Evolutionary conservation across 2,329 filamentous ascomycete species (phyloP), one percentile per base, ranked within the genome.

Genomic region (Fusarium euwallaceae): DNA sequence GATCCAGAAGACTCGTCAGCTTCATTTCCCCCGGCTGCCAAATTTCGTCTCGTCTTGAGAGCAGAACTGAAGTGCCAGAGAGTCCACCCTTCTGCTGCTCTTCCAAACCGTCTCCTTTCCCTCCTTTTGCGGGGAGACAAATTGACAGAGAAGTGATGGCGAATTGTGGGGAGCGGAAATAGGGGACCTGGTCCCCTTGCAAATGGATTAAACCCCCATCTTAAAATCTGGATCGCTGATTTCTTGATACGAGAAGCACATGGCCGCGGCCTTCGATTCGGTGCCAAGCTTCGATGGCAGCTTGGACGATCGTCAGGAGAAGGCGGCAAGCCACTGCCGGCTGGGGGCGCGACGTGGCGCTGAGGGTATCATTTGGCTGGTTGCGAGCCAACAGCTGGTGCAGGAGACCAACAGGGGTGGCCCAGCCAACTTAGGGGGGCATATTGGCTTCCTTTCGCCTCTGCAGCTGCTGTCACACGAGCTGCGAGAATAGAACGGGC

Each of bases 271-370:
- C 58, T 66, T 56, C 61, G 55, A 71, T 65, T 65, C 62, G 61
- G 64, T 73, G 64, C 72, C 69, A 77, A 76, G 70, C 70, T 68
- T 69, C 43, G 32, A 63, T 69, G 63, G 64, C 61, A 70, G 64
- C 48, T 27, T 60, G 37, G 63, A 66, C 64, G 75, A 77, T 78
- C 74, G 66, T 77, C 75, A 78, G 75, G 77, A 76, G 75, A 76
- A 71, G 67, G 73, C 66, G 69, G 66, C 63, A 73, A 69, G 69
- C 74, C 70, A 75, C 75, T 74, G 71, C 66, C 67, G 67, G 48
- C 70, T 61, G 56, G 58, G 72, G 65, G 27, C 69, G 63, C 48
- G 63, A 66, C 66, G 64, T 74, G 66, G 69, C 70, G 55, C 58
- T 58, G 43, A 34, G 27, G 24, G 32, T n/a, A 27, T 66, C 32